phyloP scores from a whole-genome alignment of 805 yeast genomes.

The Monosporozyma solicola region DNA sequence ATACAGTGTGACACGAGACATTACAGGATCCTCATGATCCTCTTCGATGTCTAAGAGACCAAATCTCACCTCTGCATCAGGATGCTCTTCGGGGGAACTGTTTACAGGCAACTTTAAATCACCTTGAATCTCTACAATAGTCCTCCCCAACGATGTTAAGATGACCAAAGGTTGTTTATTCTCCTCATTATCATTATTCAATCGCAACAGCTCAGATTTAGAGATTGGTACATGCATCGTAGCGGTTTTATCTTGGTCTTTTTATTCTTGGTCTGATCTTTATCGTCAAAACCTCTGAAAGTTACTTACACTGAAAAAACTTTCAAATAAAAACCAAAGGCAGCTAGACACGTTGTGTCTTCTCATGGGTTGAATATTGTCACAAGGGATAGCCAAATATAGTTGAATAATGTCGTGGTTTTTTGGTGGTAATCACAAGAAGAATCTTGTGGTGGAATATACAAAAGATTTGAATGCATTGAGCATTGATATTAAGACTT shows the following conservation, averaged over 20 bases:
- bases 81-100: constrained; percentile 11
- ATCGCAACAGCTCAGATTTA: background rate
- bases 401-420: background rate
- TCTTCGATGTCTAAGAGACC: constrained; percentile 18
- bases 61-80: constrained; percentile 16
- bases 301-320: too few species aligned
- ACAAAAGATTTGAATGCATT: background rate
- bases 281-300: too few species aligned
- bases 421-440: background rate
- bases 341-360: too few species aligned
- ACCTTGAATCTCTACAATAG: constrained; percentile 65
- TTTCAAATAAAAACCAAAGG: too few species aligned
- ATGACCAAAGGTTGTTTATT: constrained; percentile 11
- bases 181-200: background rate
- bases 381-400: too few species aligned
- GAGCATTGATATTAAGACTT: background rate
- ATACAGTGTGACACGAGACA: constrained; percentile 34
- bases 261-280: too few species aligned
- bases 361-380: too few species aligned
- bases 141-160: constrained; percentile 46
- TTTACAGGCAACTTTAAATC: constrained; percentile 36
- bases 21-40: constrained; percentile 31
- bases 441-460: background rate
- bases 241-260: too few species aligned
- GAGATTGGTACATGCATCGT: background rate